phyloP scores from a whole-genome alignment of 345 rosid species.

The Litchi chinensis region DNA sequence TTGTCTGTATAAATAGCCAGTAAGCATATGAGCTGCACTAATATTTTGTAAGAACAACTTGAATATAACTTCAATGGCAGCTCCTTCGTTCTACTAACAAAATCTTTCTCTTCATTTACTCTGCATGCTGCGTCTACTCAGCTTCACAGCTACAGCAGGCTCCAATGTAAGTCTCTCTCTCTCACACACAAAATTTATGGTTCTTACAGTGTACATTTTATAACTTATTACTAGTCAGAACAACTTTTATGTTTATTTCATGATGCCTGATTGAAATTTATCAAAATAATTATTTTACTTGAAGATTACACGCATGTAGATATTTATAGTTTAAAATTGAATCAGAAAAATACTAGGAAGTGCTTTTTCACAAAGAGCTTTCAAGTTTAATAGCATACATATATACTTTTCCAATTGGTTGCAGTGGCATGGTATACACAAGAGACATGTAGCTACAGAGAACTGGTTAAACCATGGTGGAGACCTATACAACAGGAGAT shows the following conservation, averaged over 20 bases:
- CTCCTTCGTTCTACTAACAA: neutral
- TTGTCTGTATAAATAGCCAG: neutral
- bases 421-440: neutral
- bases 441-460: neutral
- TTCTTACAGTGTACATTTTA: too few species aligned
- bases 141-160: neutral
- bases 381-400: too few species aligned
- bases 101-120: neutral
- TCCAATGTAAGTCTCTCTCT: neutral
- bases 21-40: neutral
- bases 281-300: too few species aligned
- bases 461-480: slow-evolving; percentile 25
- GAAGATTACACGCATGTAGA: too few species aligned
- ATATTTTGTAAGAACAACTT: neutral
- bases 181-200: too few species aligned
- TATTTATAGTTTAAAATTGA: too few species aligned
- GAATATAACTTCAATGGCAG: neutral
- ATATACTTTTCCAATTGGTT: neutral
- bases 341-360: too few species aligned
- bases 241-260: too few species aligned
- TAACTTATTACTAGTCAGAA: too few species aligned
- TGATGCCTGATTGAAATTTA: too few species aligned
- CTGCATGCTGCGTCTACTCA: neutral
- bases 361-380: too few species aligned
- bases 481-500: slow-evolving; percentile 32